Base-by-base conservation (phyloP, 495 filamentous ascomycete genomes). In the Penicillium lividum region DNA sequence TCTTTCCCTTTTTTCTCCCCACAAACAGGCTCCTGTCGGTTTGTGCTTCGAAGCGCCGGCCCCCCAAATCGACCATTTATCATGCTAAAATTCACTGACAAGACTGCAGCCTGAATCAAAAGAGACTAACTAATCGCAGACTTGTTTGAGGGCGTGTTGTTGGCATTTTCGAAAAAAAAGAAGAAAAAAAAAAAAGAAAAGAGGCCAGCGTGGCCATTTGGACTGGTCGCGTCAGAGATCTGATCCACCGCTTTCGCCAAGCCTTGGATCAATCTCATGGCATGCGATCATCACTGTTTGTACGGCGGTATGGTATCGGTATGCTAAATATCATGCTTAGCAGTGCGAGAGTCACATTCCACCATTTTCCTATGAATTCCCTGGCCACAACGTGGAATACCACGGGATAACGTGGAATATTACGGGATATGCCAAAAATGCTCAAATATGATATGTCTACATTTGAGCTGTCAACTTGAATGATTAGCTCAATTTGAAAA, bases 1-100 rank as follows among this genome's bases (percentile, higher is more conserved):
- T 69, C 57, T 71, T 73, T 60, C 64, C 68, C 57, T 62, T 58
- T 56, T 53, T 51, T 50, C 62, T 48, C 58, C 55, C 53, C 47
- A 44, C 44, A 40, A 27, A 27, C 38, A 51, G 22, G 25, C 16
- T 42, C 10, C 28, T 50, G 27, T 33, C 29, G 3, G 28, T 11
- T 52, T 15, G 18, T 43, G 51, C 22, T 53, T 31, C 42, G 27
- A 55, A 43, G 53, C 53, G 53, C 53, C 42, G 15, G 18, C 36
- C 13, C 22, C n/a, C 11, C 45, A 25, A 47, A 47, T 7, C 4
- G 5, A 16, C n/a, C 5, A n/a, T 40, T 16, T 16, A 4, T 40
- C 4, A 15, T 16, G 3, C 13, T 13, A 7, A 16, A 5, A 16
- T 40, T 40, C 38, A 6, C 38, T 40, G 15, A 40, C 36, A 40